phyloP scores from a whole-genome alignment of 139 green algal genomes.

The Edaphochlamys debaryana region DNA sequence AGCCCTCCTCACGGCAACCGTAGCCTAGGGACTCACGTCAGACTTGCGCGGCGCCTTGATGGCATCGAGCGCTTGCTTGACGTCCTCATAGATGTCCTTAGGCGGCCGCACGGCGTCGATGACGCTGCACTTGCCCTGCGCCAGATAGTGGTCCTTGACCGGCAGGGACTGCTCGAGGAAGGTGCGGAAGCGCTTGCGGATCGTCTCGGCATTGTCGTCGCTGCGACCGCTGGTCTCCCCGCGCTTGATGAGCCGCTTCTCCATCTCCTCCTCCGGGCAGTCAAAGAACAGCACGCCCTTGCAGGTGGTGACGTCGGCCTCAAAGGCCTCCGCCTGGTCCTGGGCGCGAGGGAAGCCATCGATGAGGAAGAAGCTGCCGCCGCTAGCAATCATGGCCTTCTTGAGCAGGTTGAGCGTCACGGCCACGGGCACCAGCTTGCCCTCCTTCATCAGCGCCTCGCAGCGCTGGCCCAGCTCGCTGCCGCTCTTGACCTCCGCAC shows the following conservation, averaged over 20 bases:
- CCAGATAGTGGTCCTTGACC: constrained; percentile 86
- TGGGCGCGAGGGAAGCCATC: constrained; percentile 92
- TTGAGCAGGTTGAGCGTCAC: constrained; percentile 83
- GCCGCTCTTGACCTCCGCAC: constrained; percentile 77
- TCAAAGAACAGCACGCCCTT: constrained; percentile 58
- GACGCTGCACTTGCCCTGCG: constrained; percentile 38
- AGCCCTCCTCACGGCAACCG: not conserved
- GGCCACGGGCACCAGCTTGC: constrained; percentile 79
- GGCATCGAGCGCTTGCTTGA: constrained; percentile 30
- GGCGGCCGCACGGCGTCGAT: constrained; percentile 15
- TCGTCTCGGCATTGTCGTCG: constrained; percentile 95
- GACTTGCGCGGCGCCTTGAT: not conserved
- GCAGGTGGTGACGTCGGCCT: constrained; percentile 60
- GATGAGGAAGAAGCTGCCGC: constrained; percentile 83
- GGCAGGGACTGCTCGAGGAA: constrained; percentile 89
- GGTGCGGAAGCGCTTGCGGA: constrained; percentile 94
- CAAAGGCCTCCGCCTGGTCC: constrained; percentile 83
- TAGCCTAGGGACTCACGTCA: not conserved
- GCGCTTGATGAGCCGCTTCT: constrained; percentile 88
- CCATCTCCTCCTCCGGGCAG: constrained; percentile 79
- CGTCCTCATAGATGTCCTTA: constrained; percentile 28
- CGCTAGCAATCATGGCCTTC: constrained; percentile 73
- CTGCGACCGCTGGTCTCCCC: constrained; percentile 88
- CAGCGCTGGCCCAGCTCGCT: constrained; percentile 60
- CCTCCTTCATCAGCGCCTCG: constrained; percentile 77